These are phyloP conservation scores for Talaromyces verruculosus DNA, from an alignment of 2,329 filamentous ascomycete genomes.

Conservation along the genomic window DNA sequence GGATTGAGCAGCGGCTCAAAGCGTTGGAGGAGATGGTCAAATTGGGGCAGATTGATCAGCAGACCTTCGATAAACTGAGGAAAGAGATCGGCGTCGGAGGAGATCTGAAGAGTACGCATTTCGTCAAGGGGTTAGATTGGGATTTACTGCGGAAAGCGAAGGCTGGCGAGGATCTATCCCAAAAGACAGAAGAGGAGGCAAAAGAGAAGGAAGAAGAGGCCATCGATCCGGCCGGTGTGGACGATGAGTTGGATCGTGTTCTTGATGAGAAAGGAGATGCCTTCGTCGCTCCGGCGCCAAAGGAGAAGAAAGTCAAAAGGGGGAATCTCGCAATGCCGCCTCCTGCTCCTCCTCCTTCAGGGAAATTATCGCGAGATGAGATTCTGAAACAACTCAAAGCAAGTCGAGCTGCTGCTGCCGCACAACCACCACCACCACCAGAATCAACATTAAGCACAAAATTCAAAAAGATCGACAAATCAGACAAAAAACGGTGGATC, in stretches of 20 bases:
- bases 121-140: constrained; percentile 90
- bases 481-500: constrained; percentile 53
- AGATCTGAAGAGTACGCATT: constrained; percentile 74
- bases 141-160: constrained; percentile 58
- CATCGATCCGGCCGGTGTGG: constrained; percentile 50
- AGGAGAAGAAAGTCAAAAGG: constrained; percentile 51
- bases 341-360: constrained; percentile 32
- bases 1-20: constrained; percentile 66
- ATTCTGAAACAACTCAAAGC: constrained; percentile 61
- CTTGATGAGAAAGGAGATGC: constrained; percentile 40
- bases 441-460: constrained; percentile 54
- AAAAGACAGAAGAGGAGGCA: constrained; percentile 30
- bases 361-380: constrained; percentile 58
- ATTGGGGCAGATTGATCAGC: constrained; percentile 76
- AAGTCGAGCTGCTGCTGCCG: constrained; percentile 45
- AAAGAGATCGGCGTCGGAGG: constrained; percentile 76
- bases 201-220: constrained; percentile 26
- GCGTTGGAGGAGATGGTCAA: constrained; percentile 80
- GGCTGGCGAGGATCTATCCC: constrained; percentile 57
- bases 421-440: constrained; percentile 41
- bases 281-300: constrained; percentile 31
- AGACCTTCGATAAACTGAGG: constrained; percentile 72
- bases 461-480: constrained; percentile 55
- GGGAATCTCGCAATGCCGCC: constrained; percentile 50
- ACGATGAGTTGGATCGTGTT: constrained; percentile 58